Base-by-base conservation (phyloP, 345 rosid genomes). In the Pugionium dolabratum region DNA sequence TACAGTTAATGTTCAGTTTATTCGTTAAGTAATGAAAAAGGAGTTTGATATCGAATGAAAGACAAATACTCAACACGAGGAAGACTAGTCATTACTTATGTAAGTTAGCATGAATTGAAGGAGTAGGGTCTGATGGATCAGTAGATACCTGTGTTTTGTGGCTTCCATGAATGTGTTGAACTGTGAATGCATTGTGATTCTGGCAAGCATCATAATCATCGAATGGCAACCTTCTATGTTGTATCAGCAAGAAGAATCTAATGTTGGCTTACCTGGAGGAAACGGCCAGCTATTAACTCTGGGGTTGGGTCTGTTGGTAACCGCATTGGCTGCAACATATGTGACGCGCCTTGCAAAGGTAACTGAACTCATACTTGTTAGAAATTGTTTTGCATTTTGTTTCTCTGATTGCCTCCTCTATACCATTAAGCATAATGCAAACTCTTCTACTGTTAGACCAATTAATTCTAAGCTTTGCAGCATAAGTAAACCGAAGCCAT, bases 281-380 rank as follows among this genome's bases (percentile, higher is more conserved):
- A 88, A 84, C 54, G 80, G 89, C 40, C 86, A 84, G 82, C 75
- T 94, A 11, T 66, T 82, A 78, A 90, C 95, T 8, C 87, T 94
- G 8, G 99, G 92, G n/a, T 35, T 88, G 30, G 96, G 97, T 69
- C 79, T 94, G 52, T 53, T 94, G 78, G 89, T 72, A 32, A 90
- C 96, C 44, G 99, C 93, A 54, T 41, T 94, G 51, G 97, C 96
- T 31, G 99, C 88, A 45, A 74, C 93, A 59, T 94, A 94, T 46
- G 95, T 94, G 44, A 84, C 97, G 4, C 81, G 76, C 72, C 96
- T 94, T 64, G 95, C 99, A 8, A 86, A 90, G 96, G 99, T 88
- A 79, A 73, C 59, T 36, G 5, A 34, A 3, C 5, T n/a, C 9
- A 36, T 28, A 59, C 26, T 41, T 32, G 50, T 9, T 52, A 25